Conservation (phyloP, 441 rosid genomes). For the Sinapis alba region DNA sequence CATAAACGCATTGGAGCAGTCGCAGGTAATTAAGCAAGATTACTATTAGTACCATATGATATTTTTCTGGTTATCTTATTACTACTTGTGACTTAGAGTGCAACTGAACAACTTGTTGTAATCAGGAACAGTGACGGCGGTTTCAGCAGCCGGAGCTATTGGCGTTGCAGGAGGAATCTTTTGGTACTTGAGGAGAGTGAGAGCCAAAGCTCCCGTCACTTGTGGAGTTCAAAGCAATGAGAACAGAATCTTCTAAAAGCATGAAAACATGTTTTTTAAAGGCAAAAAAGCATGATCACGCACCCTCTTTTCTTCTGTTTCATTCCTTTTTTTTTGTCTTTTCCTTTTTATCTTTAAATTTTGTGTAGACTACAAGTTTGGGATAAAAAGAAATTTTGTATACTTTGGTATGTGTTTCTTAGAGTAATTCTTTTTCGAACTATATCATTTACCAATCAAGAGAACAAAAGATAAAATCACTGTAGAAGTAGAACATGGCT, state of each 20-base stretch:
- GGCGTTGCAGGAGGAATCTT: constrained; percentile 75
- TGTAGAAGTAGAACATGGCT: too few species aligned
- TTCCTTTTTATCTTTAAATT: not conserved
- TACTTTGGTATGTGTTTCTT: not conserved
- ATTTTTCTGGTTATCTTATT: not conserved
- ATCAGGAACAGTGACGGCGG: constrained; percentile 69
- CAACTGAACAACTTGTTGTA: not conserved
- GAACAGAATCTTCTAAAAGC: constrained; percentile 66
- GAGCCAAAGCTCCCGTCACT: constrained; percentile 82
- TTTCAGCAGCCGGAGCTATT: constrained; percentile 75
- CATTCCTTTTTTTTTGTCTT: not conserved
- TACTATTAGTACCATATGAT: too few species aligned
- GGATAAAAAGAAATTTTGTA: not conserved
- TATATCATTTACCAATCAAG: not conserved
- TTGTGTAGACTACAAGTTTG: constrained; percentile 31
- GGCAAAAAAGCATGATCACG: not conserved
- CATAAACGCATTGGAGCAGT: too few species aligned
- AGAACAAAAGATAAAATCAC: not conserved
- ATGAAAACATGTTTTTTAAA: not conserved
- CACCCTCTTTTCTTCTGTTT: constrained; percentile 4
- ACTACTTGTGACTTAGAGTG: constrained; percentile 24
- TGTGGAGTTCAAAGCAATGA: constrained; percentile 87
- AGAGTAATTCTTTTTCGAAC: not conserved
- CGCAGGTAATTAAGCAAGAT: too few species aligned
- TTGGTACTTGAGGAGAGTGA: constrained; percentile 81